Percentiles rank a stretch among this genome's conserved stretches.
Conservation (phyloP, 2,329 filamentous ascomycete genomes). For the Neospermospora avenae region DNA sequence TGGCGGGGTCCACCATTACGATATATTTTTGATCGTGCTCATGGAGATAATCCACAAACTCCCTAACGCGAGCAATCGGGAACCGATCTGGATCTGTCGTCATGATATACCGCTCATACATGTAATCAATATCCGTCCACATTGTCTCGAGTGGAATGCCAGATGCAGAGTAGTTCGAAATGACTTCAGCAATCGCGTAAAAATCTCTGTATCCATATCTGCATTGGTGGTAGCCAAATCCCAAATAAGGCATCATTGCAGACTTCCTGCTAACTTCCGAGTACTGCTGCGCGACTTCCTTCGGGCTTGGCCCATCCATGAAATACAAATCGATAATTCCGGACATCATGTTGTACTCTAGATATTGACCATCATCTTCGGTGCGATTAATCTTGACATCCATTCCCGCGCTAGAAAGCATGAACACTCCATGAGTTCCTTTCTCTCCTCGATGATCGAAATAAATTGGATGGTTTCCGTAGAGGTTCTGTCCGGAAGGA, state of each 20-base stretch:
- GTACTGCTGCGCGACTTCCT: constrained; percentile 58
- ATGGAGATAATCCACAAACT: constrained; percentile 66
- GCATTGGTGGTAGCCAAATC: constrained; percentile 61
- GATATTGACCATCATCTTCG: constrained; percentile 52
- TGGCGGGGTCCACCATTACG: constrained; percentile 74
- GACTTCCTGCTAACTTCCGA: constrained; percentile 53
- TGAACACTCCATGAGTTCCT: constrained; percentile 62
- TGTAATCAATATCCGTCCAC: constrained; percentile 65
- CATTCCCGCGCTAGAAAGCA: constrained; percentile 73
- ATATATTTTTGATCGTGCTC: constrained; percentile 65
- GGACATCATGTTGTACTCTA: constrained; percentile 77
- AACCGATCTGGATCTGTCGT: constrained; percentile 54
- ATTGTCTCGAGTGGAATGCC: constrained; percentile 66
- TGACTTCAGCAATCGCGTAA: constrained; percentile 64
- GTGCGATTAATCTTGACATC: constrained; percentile 70
- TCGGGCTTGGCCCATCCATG: constrained; percentile 54
- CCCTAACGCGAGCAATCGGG: constrained; percentile 57
- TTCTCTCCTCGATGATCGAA: constrained; percentile 53
- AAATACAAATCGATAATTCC: constrained; percentile 76
- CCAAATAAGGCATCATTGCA: constrained; percentile 63
- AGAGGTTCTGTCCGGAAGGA: constrained; percentile 55
- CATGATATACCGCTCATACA: constrained; percentile 45
- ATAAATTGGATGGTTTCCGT: constrained; percentile 62
- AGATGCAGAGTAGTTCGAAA: constrained; percentile 63
- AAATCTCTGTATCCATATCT: constrained; percentile 61